These are phyloP conservation scores for Dactylonectria macrodidyma DNA, from an alignment of 2,329 filamentous ascomycete genomes.

Conservation along the genomic window DNA sequence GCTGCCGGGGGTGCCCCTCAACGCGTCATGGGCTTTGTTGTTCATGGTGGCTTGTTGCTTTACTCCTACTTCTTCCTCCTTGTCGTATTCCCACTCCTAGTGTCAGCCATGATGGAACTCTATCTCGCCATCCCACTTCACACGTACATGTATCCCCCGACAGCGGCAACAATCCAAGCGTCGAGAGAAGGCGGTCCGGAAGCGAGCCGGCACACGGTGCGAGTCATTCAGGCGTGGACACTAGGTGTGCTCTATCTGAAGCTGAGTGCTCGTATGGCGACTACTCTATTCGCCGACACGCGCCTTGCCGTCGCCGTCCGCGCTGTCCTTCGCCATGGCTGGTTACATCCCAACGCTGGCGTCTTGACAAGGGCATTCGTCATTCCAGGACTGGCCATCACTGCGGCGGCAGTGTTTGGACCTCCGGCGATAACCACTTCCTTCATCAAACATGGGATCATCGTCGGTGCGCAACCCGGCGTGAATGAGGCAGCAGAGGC, in stretches of 20 bases:
- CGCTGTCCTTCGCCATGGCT: constrained; percentile 81
- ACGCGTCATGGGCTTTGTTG: constrained; percentile 47
- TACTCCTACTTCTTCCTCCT: constrained; percentile 85
- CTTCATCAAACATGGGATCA: constrained; percentile 47
- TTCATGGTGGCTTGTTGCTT: constrained; percentile 63
- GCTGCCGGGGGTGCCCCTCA: constrained; percentile 39
- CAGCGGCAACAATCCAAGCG: constrained; percentile 49
- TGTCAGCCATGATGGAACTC: constrained; percentile 86
- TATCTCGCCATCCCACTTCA: constrained; percentile 91
- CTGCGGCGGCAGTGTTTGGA: constrained; percentile 71
- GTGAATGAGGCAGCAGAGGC: constrained; percentile 45
- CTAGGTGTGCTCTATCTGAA: constrained; percentile 92
- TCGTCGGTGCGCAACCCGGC: constrained; percentile 35
- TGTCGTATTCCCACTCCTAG: constrained; percentile 84
- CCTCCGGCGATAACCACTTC: constrained; percentile 73
- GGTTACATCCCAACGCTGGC: constrained; percentile 82
- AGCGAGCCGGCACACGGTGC: constrained; percentile 75
- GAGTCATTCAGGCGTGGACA: constrained; percentile 94
- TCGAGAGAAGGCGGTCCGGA: constrained; percentile 42
- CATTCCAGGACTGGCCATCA: constrained; percentile 79
- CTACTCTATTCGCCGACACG: constrained; percentile 77
- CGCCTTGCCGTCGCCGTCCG: constrained; percentile 82
- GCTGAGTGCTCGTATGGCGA: constrained; percentile 78
- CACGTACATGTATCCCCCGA: constrained; percentile 75
- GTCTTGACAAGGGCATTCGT: constrained; percentile 90